phyloP scores from a whole-genome alignment of 2,329 filamentous ascomycete genomes.

The Colletotrichum abscissum region DNA sequence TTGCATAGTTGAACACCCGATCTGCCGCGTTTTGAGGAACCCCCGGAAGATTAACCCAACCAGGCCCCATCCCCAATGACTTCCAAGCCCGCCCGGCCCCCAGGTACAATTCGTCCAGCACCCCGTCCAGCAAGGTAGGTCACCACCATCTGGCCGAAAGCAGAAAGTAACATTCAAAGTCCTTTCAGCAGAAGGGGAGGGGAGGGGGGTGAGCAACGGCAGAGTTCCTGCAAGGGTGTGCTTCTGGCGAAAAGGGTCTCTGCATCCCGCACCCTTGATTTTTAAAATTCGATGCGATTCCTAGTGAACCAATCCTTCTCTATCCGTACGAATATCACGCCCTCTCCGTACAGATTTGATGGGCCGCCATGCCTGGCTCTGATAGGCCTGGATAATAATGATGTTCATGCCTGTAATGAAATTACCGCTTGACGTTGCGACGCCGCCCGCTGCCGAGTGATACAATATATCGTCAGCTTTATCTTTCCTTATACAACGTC shows the following conservation, averaged over 20 bases:
- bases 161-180: constrained; percentile 15
- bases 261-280: background rate
- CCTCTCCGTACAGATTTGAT: background rate
- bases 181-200: background rate
- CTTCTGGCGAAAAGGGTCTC: background rate
- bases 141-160: background rate
- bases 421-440: background rate
- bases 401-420: background rate
- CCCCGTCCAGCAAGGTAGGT: background rate
- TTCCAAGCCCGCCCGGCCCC: background rate
- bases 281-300: too few relatives aligned
- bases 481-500: background rate
- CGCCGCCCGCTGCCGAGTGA: background rate
- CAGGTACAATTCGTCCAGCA: too few relatives aligned
- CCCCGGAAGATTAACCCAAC: background rate
- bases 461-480: background rate
- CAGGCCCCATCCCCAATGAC: background rate
- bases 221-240: background rate
- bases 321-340: background rate
- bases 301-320: too few relatives aligned
- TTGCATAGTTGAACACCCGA: background rate
- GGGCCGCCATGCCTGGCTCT: background rate
- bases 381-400: background rate
- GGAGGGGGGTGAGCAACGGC: background rate
- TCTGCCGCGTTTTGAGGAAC: background rate